Percentiles rank a stretch among this genome's conserved stretches.
phyloP scores from a whole-genome alignment of 2,329 filamentous ascomycete genomes.

The Colletotrichum incanum region DNA sequence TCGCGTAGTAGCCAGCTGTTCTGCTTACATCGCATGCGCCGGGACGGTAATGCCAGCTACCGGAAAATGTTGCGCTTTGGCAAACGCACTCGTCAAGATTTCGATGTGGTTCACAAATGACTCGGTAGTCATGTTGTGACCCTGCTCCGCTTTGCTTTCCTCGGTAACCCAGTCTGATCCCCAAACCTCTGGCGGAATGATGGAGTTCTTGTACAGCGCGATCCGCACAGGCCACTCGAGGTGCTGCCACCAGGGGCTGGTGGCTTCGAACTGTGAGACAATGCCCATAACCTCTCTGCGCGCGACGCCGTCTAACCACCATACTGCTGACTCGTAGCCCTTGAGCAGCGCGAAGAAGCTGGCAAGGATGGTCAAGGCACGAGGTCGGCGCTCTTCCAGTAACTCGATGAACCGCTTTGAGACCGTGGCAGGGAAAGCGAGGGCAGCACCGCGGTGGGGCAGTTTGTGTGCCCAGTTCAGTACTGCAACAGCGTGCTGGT shows the following conservation, averaged over 20 bases:
- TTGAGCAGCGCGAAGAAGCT: slow-evolving; percentile 78
- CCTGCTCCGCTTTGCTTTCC: slow-evolving; percentile 54
- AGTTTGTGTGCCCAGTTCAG: slow-evolving; percentile 77
- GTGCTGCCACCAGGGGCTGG: slow-evolving; percentile 74
- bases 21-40: slow-evolving; percentile 32
- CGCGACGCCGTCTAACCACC: slow-evolving; percentile 80
- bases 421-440: slow-evolving; percentile 77
- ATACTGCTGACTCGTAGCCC: slow-evolving; percentile 69
- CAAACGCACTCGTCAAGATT: slow-evolving; percentile 59
- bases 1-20: slow-evolving; percentile 36
- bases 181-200: slow-evolving; percentile 72
- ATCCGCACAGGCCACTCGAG: slow-evolving; percentile 74
- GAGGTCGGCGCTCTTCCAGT: slow-evolving; percentile 71
- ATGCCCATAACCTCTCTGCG: slow-evolving; percentile 77
- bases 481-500: slow-evolving; percentile 76
- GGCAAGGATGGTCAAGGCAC: slow-evolving; percentile 75
- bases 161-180: slow-evolving; percentile 66
- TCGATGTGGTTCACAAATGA: slow-evolving; percentile 63
- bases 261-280: slow-evolving; percentile 70
- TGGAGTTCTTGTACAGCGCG: slow-evolving; percentile 68
- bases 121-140: slow-evolving; percentile 47
- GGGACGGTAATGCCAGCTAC: slow-evolving; percentile 32
- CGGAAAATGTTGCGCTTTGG: slow-evolving; percentile 50
- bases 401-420: slow-evolving; percentile 73
- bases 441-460: slow-evolving; percentile 70